Evolutionary conservation across 1,284 basidiomycete genomes (phyloP).

Genomic region (Austroboletus rostrupii): DNA sequence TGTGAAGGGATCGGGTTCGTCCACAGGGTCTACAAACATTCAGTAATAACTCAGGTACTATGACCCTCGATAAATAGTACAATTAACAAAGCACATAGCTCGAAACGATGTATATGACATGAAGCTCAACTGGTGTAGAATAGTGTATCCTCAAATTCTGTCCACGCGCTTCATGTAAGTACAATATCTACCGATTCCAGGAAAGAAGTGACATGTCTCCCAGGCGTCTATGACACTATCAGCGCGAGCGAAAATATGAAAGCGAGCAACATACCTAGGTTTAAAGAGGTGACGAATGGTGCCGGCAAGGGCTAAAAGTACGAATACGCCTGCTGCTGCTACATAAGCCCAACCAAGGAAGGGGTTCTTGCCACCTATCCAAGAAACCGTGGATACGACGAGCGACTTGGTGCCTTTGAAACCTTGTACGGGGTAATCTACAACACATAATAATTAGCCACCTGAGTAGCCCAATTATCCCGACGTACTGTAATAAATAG

Average conservation of each 20-base stretch:
- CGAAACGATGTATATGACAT: slow-evolving; percentile 24
- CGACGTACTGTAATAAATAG: slow-evolving; percentile 77
- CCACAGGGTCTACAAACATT: slow-evolving; percentile 7
- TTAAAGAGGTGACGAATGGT: slow-evolving; percentile 91
- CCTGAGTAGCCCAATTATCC: not conserved
- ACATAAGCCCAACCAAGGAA: slow-evolving; percentile 98
- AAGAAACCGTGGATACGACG: slow-evolving; percentile 94
- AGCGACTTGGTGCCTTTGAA: slow-evolving; percentile 96
- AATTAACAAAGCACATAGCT: slow-evolving; percentile 14
- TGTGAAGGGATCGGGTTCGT: slow-evolving; percentile 57
- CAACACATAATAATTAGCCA: slow-evolving; percentile 10
- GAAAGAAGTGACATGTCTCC: slow-evolving; percentile 85
- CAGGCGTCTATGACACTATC: slow-evolving; percentile 48
- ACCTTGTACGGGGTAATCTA: slow-evolving; percentile 90
- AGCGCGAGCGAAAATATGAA: slow-evolving; percentile 3
- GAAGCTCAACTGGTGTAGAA: slow-evolving; percentile 16
- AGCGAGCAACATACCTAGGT: slow-evolving; percentile 70
- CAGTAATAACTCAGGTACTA: not conserved
- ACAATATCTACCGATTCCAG: slow-evolving; percentile 63
- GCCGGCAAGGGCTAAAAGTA: slow-evolving; percentile 83
- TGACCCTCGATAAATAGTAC: slow-evolving; percentile 19
- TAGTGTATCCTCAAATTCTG: slow-evolving; percentile 8
- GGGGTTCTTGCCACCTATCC: slow-evolving; percentile 96
- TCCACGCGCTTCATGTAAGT: slow-evolving; percentile 1
- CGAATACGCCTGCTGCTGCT: slow-evolving; percentile 82